Base-by-base conservation (phyloP, 2,329 filamentous ascomycete species). In the Penicillium glabrum region DNA sequence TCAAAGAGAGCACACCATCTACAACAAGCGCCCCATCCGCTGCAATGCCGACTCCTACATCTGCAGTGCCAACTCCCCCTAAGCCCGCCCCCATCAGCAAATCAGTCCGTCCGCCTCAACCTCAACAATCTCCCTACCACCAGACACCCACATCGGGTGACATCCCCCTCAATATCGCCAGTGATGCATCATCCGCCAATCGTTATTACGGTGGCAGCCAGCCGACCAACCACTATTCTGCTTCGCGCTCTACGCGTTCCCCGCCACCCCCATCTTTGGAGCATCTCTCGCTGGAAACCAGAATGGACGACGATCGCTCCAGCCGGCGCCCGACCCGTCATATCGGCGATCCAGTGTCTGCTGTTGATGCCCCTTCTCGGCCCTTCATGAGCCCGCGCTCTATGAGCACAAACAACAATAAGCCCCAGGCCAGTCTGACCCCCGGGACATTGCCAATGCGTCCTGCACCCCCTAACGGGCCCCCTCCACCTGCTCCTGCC, bases 361-460 rank as follows among this genome's bases (percentile, higher is more conserved):
- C 75, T 9, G 60, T 77, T 21, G 75, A 77, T 23, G 61, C 71
- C 6, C 69, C 73, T 13, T 65, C 71, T n/a, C 67, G 71, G 14
- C 72, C 74, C 5, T 70, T 70, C 41, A 72, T 78, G 57, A 69
- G 67, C 14, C 72, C 75, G 31, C 72, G 76, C 29, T 75, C 75
- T 5, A 61, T 69, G n/a, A 77, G 75, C 61, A 73, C 72, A 5
- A 66, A 72, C 58, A 74, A 70, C 51, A 63, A 64, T 7, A 71
- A 69, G 51, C 71, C 67, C 26, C 69, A 67, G 53, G 70, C 70
- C 51, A 73, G 67, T 26, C 59, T 76, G 46, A 70, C 74, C 50
- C 84, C 83, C 3, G 87, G 88, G 54, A 83, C 81, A 35, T 77
- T 91, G 48, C 87, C 89, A 1, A 82, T 89, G 56, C 83, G 88